Base-by-base conservation (phyloP, 495 filamentous ascomycete genomes). In the Geoglossum glabrum region DNA sequence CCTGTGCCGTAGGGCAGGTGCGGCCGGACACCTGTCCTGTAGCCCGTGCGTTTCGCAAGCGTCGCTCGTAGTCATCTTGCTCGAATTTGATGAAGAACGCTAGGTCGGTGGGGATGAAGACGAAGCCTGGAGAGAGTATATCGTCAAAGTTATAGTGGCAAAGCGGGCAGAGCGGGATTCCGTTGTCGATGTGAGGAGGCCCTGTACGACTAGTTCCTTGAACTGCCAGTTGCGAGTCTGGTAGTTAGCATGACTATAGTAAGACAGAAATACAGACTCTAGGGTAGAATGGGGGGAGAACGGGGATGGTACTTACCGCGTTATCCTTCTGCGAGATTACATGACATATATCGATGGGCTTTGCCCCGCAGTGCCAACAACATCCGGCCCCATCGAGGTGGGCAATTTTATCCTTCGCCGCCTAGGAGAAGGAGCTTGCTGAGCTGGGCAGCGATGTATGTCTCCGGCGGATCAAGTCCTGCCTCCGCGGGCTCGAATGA, bases 301-400 rank as follows among this genome's bases (percentile, higher is more conserved):
- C 10, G n/a, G 49, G 25, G 43, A 58, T 49, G 43, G 56, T 28
- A 56, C 58, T 47, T 56, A 60, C 58, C 54, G 19, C 34, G 23
- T 54, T 51, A 55, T 60, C 58, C 36, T 60, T 60, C 51, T 46
- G 40, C 15, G 51, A 51, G 23, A 60, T 27, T 43, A 60, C 58
- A 55, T 60, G 58, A 40, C 58, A 60, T 56, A 57, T 56, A 45
- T 60, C 58, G 25, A 36, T 56, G 21, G 58, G 58, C n/a, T 47
- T 26, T 56, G 51, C 58, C 27, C 51, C 51, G 36, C 58, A 60
- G 51, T 57, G 58, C 58, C 58, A 60, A 56, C 58, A 60, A 45
- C 56, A 11, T 61, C 60, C 0, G 67, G 67, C 19, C 30, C 60
- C 11, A 65, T 71, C 33, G 47, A 55, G 54, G 63, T 65, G 54